These are phyloP conservation scores for Fistulinella staudtii DNA, from an alignment of 1,284 basidiomycete genomes.

Conservation along the genomic window DNA sequence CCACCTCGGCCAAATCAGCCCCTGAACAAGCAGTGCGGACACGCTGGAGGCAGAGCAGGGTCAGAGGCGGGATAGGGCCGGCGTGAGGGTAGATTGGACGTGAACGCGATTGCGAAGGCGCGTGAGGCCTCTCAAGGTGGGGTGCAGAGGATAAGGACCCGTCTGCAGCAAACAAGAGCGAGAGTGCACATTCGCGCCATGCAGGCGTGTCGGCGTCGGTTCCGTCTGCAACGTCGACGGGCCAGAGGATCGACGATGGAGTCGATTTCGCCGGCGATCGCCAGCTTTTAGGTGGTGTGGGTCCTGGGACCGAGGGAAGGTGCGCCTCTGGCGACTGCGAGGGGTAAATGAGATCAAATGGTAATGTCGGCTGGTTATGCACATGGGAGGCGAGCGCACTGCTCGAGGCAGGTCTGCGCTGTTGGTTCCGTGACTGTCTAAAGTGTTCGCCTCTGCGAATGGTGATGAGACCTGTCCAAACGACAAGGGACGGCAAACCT, in stretches of 20 bases:
- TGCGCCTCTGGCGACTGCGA: conserved; percentile 12
- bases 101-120: neutral
- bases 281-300: conserved; percentile 50
- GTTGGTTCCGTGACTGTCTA: conserved; percentile 55
- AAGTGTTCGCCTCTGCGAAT: conserved; percentile 57
- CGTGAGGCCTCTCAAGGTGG: too few relatives aligned
- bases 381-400: conserved; percentile 18
- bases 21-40: conserved; percentile 29
- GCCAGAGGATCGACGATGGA: conserved; percentile 6
- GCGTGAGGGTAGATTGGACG: conserved; percentile 11
- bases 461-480: neutral
- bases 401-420: conserved; percentile 34
- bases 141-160: neutral
- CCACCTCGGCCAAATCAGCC: conserved; percentile 38
- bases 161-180: conserved; percentile 40
- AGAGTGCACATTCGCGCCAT: conserved; percentile 54
- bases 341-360: conserved; percentile 36
- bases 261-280: conserved; percentile 20
- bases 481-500: conserved; percentile 15
- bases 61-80: conserved; percentile 41
- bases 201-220: conserved; percentile 27
- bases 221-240: conserved; percentile 11
- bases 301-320: conserved; percentile 37
- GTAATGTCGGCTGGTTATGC: conserved; percentile 41
- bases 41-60: conserved; percentile 39